A percentile compares a stretch with the other conserved stretches of the same genome.
phyloP scores from a whole-genome alignment of 768 basidiomycete genomes.

The Dentipellis fragilis region DNA sequence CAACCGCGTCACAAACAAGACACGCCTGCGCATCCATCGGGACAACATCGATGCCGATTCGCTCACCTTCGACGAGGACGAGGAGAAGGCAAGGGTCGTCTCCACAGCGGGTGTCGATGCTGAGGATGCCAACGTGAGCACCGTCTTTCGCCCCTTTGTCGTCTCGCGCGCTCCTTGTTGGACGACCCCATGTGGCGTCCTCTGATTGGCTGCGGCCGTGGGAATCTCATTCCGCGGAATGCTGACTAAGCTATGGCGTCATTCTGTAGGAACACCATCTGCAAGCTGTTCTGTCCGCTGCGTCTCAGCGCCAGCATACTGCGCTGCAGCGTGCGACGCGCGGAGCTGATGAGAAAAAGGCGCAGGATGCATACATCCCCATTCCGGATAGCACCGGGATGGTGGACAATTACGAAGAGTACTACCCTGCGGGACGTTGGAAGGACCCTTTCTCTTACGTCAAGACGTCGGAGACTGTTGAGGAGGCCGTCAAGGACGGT shows the following conservation, averaged over 20 bases:
- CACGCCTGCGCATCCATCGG: conserved; percentile 74
- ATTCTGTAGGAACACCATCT: conserved; percentile 43
- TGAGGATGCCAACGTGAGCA: conserved; percentile 86
- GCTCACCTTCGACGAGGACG: conserved; percentile 75
- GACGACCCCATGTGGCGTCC: conserved; percentile 29
- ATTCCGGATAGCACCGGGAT: conserved; percentile 84
- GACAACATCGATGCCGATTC: conserved; percentile 76
- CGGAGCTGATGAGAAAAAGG: conserved; percentile 27
- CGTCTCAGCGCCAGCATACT: conserved; percentile 37
- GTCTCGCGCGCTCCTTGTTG: conserved; percentile 32
- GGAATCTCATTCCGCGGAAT: conserved; percentile 38
- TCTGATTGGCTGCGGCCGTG: conserved; percentile 38
- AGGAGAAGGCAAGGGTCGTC: conserved; percentile 74
- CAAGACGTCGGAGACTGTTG: conserved; percentile 76
- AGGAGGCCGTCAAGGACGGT: conserved; percentile 54
- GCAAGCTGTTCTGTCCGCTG: conserved; percentile 47
- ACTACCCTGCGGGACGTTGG: conserved; percentile 67
- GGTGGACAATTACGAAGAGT: conserved; percentile 64
- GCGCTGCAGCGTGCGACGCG: conserved; percentile 26
- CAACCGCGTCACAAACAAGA: conserved; percentile 90
- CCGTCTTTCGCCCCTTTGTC: conserved; percentile 23
- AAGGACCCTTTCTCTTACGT: conserved; percentile 71
- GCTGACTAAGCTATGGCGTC: conserved; percentile 34
- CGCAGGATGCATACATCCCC: conserved; percentile 71
- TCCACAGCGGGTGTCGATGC: conserved; percentile 83